These are phyloP conservation scores for Elsinoe perseae DNA, from an alignment of 2,329 filamentous ascomycete genomes.

Conservation along the genomic window DNA sequence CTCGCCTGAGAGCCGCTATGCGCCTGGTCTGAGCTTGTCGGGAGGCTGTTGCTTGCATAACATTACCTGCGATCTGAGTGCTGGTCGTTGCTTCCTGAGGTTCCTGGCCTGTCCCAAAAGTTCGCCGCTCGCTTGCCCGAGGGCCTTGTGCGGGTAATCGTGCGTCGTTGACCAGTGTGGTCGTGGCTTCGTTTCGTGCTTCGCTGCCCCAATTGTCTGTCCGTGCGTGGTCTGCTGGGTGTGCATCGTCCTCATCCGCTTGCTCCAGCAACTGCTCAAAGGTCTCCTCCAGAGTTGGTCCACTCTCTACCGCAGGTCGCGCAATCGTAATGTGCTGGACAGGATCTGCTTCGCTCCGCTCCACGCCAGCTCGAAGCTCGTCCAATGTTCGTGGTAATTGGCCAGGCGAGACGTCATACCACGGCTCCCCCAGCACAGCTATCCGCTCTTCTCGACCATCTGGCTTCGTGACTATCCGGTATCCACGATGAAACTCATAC, in stretches of 20 bases:
- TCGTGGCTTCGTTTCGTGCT: not conserved
- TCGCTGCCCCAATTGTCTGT: not conserved
- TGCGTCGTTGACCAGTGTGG: not conserved
- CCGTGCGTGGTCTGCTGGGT: too few species aligned
- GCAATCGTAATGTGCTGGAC: constrained; percentile 18
- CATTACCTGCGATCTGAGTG: constrained; percentile 14
- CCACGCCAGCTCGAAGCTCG: constrained; percentile 34
- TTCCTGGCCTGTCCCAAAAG: not conserved
- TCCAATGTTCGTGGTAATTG: constrained; percentile 41
- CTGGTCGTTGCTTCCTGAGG: not conserved
- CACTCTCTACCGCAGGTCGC: constrained; percentile 16
- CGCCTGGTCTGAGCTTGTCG: constrained; percentile 31
- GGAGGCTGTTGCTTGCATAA: constrained; percentile 20
- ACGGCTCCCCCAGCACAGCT: constrained; percentile 41
- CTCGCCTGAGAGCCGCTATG: constrained; percentile 31
- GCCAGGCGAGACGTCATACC: constrained; percentile 41
- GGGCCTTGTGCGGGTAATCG: not conserved
- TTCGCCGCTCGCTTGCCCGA: not conserved
- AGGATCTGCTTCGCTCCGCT: constrained; percentile 25
- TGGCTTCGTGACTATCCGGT: constrained; percentile 32
- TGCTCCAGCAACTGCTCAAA: constrained; percentile 30
- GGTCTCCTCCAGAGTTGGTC: constrained; percentile 28
- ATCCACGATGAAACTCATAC: constrained; percentile 45
- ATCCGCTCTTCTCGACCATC: constrained; percentile 40
- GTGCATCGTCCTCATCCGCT: constrained; percentile 24